Percentiles rank a stretch among this genome's conserved stretches.
Evolutionary conservation across 2,329 filamentous ascomycete genomes (phyloP).

Genomic region (Aspergillus sp.): DNA sequence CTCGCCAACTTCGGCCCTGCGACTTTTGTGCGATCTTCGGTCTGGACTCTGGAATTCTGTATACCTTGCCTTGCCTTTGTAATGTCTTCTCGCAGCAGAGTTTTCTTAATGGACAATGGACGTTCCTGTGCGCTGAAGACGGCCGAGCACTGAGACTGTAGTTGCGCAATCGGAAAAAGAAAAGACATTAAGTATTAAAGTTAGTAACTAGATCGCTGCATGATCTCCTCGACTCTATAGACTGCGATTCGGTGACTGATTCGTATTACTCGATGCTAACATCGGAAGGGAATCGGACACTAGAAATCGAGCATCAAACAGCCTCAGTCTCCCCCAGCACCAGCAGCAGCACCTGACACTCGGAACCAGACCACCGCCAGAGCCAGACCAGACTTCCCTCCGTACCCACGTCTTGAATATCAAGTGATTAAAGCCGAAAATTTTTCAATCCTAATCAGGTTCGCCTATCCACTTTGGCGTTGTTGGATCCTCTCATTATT

Average conservation of each 20-base stretch:
- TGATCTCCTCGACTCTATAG: not conserved
- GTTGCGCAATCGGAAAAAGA: not conserved
- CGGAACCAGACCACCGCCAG: not conserved
- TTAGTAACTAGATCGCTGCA: not conserved
- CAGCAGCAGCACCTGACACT: not conserved
- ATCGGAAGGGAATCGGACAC: not conserved
- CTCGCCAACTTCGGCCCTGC: not conserved
- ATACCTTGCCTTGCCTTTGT: too few species aligned
- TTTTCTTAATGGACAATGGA: too few species aligned
- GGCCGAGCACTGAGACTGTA: too few species aligned
- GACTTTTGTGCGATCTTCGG: constrained; percentile 2
- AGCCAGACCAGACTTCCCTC: not conserved
- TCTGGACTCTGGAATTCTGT: constrained; percentile 6
- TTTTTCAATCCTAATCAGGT: not conserved
- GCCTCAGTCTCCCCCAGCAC: too few species aligned
- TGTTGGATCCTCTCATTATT: constrained; percentile 16
- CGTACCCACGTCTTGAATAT: not conserved
- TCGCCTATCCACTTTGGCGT: constrained; percentile 1
- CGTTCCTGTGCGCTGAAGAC: too few species aligned
- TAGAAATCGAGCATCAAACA: too few species aligned
- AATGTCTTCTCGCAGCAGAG: too few species aligned
- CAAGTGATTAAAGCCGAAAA: not conserved
- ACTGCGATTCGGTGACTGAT: not conserved
- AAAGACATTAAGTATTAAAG: not conserved
- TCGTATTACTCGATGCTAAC: not conserved